phyloP scores from a whole-genome alignment of 176 grass and related monocot species.

The Phoenix dactylifera region DNA sequence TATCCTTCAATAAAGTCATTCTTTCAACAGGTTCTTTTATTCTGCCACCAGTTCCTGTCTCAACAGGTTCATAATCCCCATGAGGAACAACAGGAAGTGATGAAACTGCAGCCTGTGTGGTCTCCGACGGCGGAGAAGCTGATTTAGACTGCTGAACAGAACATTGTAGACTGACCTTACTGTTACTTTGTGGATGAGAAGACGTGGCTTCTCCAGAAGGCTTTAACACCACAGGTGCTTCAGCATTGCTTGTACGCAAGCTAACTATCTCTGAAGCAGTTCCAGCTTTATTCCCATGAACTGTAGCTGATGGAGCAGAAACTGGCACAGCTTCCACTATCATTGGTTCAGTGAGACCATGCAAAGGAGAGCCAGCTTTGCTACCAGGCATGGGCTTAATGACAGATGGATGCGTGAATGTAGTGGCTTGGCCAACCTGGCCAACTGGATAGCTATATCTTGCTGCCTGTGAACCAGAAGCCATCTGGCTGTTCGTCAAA shows the following conservation, averaged over 20 bases:
- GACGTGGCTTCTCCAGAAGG: too few relatives aligned
- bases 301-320: constrained; percentile 11
- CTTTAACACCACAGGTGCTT: neutral
- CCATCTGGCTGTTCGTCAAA: constrained; percentile 40
- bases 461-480: constrained; percentile 41
- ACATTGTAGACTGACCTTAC: too few relatives aligned
- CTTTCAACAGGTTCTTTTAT: constrained; percentile 37
- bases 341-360: constrained; percentile 15
- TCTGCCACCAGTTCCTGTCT: constrained; percentile 33
- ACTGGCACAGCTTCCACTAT: constrained; percentile 21
- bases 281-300: constrained; percentile 21
- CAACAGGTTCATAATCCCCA: constrained; percentile 1
- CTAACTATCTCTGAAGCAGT: constrained; percentile 35
- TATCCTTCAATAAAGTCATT: constrained; percentile 53
- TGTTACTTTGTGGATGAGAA: too few relatives aligned
- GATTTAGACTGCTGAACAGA: too few relatives aligned
- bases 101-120: neutral
- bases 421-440: constrained; percentile 29
- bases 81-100: neutral
- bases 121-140: neutral
- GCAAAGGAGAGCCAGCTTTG: constrained; percentile 8
- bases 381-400: constrained; percentile 15
- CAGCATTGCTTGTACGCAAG: constrained; percentile 10
- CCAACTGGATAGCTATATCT: constrained; percentile 36
- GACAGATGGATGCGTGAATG: constrained; percentile 37